Conservation (phyloP, 1,284 basidiomycete genomes). For the Takashimella tepidaria region DNA sequence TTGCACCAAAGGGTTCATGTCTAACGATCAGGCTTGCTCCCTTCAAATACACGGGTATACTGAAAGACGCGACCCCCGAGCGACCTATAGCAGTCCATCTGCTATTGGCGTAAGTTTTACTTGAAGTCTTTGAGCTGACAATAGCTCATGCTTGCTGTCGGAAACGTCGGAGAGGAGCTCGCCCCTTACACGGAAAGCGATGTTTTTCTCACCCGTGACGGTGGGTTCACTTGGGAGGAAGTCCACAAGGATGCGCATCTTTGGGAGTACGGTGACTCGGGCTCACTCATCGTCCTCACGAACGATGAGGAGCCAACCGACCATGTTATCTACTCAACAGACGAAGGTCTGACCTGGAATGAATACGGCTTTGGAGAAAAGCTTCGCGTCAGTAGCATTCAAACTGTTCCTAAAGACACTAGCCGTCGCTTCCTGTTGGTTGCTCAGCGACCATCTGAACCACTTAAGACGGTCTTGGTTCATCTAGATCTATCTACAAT, state of each 20-base stretch:
- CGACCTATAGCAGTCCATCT: slow-evolving; percentile 87
- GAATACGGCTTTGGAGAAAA: slow-evolving; percentile 81
- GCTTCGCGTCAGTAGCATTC: slow-evolving; percentile 69
- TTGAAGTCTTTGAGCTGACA: neutral
- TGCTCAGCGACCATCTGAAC: slow-evolving; percentile 57
- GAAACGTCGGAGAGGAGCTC: slow-evolving; percentile 87
- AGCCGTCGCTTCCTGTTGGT: slow-evolving; percentile 86
- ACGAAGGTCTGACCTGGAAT: slow-evolving; percentile 83
- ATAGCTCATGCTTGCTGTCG: slow-evolving; percentile 93
- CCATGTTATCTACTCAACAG: slow-evolving; percentile 77
- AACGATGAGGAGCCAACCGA: slow-evolving; percentile 94
- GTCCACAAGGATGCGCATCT: slow-evolving; percentile 96
- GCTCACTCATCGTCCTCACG: slow-evolving; percentile 84
- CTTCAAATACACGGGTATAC: slow-evolving; percentile 95
- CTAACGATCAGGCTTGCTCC: no score
- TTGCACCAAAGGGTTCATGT: no score
- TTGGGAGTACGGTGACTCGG: slow-evolving; percentile 98
- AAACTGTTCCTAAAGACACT: slow-evolving; percentile 86
- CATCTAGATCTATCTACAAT: slow-evolving; percentile 86
- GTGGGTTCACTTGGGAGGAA: slow-evolving; percentile 96
- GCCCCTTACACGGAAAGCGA: slow-evolving; percentile 80
- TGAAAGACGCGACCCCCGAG: slow-evolving; percentile 79
- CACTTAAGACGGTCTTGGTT: slow-evolving; percentile 61
- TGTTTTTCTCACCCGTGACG: slow-evolving; percentile 94
- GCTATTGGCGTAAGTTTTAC: slow-evolving; percentile 80